phyloP scores from a whole-genome alignment of 1,139 yeast species.

The Citeromyces hawaiiensis region DNA sequence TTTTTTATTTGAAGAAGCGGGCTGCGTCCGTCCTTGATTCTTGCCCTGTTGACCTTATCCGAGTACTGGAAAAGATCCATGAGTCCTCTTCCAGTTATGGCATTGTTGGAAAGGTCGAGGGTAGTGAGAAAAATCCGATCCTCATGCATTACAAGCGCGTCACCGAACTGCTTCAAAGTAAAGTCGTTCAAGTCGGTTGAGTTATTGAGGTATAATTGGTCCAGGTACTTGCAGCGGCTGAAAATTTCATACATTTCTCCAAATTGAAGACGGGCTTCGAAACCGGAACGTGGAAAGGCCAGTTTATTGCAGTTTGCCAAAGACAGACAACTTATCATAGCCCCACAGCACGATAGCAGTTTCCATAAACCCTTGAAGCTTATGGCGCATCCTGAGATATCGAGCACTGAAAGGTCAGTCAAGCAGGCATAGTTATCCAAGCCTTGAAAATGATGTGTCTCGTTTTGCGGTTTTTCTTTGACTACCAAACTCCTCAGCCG shows the following conservation, averaged over 20 bases:
- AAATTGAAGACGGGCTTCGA: slow-evolving; percentile 4
- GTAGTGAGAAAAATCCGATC: slow-evolving; percentile 5
- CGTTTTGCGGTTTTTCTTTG: background rate
- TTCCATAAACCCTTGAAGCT: slow-evolving; percentile 6
- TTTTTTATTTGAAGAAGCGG: background rate
- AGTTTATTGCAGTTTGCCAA: slow-evolving; percentile 8
- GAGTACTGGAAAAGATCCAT: slow-evolving; percentile 8
- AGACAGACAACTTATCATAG: slow-evolving; percentile 5
- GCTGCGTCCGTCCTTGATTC: background rate
- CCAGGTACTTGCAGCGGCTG: slow-evolving; percentile 7
- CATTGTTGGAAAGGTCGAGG: slow-evolving; percentile 11
- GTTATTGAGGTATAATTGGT: slow-evolving; percentile 8
- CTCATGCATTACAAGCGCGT: slow-evolving; percentile 4
- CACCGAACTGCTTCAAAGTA: slow-evolving; percentile 7
- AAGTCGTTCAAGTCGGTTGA: slow-evolving; percentile 10
- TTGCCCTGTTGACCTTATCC: background rate
- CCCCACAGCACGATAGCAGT: slow-evolving; percentile 7
- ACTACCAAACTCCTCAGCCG: background rate
- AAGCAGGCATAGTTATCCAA: background rate
- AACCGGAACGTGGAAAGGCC: slow-evolving; percentile 8
- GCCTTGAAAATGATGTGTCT: background rate
- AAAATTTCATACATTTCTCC: slow-evolving; percentile 6
- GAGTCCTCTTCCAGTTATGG: slow-evolving; percentile 11
- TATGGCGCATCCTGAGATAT: slow-evolving; percentile 8
- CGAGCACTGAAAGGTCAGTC: slow-evolving; percentile 5